phyloP scores from a whole-genome alignment of 1,139 yeast species.

The Meyerozyma elateridarum region DNA sequence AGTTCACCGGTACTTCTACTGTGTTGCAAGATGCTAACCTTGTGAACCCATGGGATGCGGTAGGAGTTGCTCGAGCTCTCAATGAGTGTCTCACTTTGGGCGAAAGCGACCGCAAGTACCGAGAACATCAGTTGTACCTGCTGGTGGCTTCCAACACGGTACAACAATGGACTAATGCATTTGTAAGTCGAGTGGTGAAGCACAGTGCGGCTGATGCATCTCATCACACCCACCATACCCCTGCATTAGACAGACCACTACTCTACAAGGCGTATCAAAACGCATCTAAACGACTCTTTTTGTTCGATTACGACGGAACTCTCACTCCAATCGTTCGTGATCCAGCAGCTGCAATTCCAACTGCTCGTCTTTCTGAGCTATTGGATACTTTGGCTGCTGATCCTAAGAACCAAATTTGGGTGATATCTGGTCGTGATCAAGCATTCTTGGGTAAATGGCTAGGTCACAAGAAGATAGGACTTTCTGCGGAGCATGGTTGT shows the following conservation, averaged over 20 bases:
- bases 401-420: slow-evolving; percentile 86
- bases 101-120: slow-evolving; percentile 29
- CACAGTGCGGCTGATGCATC: slow-evolving; percentile 36
- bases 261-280: slow-evolving; percentile 54
- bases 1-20: slow-evolving; percentile 89
- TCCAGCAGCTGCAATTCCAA: slow-evolving; percentile 98
- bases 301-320: slow-evolving; percentile 97
- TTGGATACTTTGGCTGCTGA: slow-evolving; percentile 63
- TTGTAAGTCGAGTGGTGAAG: slow-evolving; percentile 49
- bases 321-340: slow-evolving; percentile 92
- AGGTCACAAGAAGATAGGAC: slow-evolving; percentile 67
- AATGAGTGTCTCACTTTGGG: slow-evolving; percentile 60
- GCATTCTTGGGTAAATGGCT: slow-evolving; percentile 85
- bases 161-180: slow-evolving; percentile 74
- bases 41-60: slow-evolving; percentile 96
- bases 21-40: slow-evolving; percentile 74
- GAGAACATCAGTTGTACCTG: slow-evolving; percentile 53
- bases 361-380: slow-evolving; percentile 60
- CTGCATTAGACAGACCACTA: slow-evolving; percentile 74
- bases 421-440: slow-evolving; percentile 94
- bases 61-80: slow-evolving; percentile 84
- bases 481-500: slow-evolving; percentile 97
- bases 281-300: slow-evolving; percentile 67
- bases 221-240: slow-evolving; percentile 60
- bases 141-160: slow-evolving; percentile 69